Evolutionary conservation across 768 basidiomycete species (phyloP).

Genomic region (Pholiota conissans): DNA sequence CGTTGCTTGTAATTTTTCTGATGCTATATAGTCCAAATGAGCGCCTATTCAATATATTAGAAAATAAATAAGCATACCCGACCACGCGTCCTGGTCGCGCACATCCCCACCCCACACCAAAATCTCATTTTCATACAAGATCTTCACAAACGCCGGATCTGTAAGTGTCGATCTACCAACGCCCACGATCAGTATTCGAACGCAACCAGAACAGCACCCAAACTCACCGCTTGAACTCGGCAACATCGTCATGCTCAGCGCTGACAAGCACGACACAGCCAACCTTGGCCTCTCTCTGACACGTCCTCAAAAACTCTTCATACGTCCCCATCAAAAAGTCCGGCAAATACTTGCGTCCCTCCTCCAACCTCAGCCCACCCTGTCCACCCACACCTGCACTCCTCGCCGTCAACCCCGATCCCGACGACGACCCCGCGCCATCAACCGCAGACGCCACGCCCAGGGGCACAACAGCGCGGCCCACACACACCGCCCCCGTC

Average conservation of each 20-base stretch:
- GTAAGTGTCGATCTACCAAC: slow-evolving; percentile 67
- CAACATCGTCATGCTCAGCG: slow-evolving; percentile 87
- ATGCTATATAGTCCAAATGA: slow-evolving; percentile 32
- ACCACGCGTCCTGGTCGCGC: slow-evolving; percentile 77
- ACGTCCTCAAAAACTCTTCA: slow-evolving; percentile 70
- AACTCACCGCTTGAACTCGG: slow-evolving; percentile 79
- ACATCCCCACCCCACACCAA: slow-evolving; percentile 94
- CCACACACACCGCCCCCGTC: slow-evolving; percentile 70
- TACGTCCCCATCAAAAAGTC: slow-evolving; percentile 83
- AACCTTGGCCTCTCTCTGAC: slow-evolving; percentile 71
- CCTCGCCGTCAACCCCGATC: slow-evolving; percentile 42
- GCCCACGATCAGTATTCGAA: not conserved
- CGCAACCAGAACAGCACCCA: not conserved
- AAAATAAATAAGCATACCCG: no score
- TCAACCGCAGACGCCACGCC: slow-evolving; percentile 31
- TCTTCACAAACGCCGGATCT: slow-evolving; percentile 65
- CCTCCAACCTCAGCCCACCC: slow-evolving; percentile 25
- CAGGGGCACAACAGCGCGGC: slow-evolving; percentile 33
- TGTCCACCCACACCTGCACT: slow-evolving; percentile 12
- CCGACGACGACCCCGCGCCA: slow-evolving; percentile 20
- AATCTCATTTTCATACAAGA: slow-evolving; percentile 72
- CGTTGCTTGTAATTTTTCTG: slow-evolving; percentile 80
- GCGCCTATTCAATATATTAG: no score
- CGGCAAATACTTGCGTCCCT: slow-evolving; percentile 58
- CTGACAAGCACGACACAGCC: slow-evolving; percentile 84